A percentile compares a stretch with the other conserved stretches of the same genome.
Conservation (phyloP, 495 filamentous ascomycete species). For the Pyrenula aspistea region DNA sequence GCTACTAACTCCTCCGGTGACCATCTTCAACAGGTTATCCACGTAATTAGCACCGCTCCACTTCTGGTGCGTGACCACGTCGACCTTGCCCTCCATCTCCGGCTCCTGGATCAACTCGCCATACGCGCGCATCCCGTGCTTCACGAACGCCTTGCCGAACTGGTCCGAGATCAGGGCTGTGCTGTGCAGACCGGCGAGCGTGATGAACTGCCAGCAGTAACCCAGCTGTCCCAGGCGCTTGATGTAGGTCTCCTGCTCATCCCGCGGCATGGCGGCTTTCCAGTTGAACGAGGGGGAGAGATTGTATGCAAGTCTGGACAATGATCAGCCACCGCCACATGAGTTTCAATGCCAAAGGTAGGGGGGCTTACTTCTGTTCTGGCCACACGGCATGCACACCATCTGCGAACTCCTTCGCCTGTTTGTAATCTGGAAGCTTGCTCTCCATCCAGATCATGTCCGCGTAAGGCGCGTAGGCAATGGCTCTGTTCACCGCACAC, state of each 20-base stretch:
- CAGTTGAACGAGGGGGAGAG: slow-evolving; percentile 98
- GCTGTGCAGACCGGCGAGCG: slow-evolving; percentile 91
- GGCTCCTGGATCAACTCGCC: slow-evolving; percentile 95
- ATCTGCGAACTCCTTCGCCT: slow-evolving; percentile 88
- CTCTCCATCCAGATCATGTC: slow-evolving; percentile 99
- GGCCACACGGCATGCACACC: slow-evolving; percentile 93
- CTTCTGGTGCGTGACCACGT: slow-evolving; percentile 98
- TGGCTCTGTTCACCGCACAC: slow-evolving; percentile 81
- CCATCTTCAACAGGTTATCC: slow-evolving; percentile 93
- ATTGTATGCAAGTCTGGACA: slow-evolving; percentile 79
- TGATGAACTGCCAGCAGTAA: slow-evolving; percentile 99
- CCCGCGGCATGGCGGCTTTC: slow-evolving; percentile 89
- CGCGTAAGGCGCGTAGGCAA: slow-evolving; percentile 87
- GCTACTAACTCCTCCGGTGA: slow-evolving; percentile 79
- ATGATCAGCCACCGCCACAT: slow-evolving; percentile 5
- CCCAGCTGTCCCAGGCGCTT: slow-evolving; percentile 72
- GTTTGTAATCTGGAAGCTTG: slow-evolving; percentile 83
- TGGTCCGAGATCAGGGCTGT: slow-evolving; percentile 81
- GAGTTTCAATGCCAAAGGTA: not conserved
- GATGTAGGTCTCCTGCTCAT: slow-evolving; percentile 97
- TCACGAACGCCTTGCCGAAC: slow-evolving; percentile 72
- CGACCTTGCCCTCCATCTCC: slow-evolving; percentile 79
- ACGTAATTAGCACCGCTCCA: slow-evolving; percentile 93
- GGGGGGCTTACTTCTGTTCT: slow-evolving; percentile 76
- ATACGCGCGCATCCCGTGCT: slow-evolving; percentile 89